Evolutionary conservation across 257 asterid species (phyloP).

Genomic region (Forsythia suspensa): DNA sequence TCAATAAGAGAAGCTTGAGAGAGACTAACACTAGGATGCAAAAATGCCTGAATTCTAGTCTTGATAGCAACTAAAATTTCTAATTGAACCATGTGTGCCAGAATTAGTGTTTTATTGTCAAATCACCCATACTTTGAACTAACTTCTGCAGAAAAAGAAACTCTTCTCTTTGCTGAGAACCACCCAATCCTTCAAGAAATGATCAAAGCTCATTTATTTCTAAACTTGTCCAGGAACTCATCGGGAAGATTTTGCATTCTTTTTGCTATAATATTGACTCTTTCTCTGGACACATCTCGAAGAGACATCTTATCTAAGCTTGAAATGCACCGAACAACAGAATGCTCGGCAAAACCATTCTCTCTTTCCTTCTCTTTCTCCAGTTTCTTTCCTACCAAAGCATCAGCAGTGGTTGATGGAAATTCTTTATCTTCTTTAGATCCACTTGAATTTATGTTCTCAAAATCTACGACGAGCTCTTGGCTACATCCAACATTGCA

Average conservation of each 20-base stretch:
- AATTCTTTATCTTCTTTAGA: no score
- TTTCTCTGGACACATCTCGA: constrained; percentile 75
- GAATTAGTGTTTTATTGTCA: constrained; percentile 59
- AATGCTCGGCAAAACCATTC: constrained; percentile 70
- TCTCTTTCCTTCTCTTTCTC: constrained; percentile 77
- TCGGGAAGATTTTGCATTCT: constrained; percentile 86
- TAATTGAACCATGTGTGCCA: constrained; percentile 80
- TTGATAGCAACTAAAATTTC: constrained; percentile 84
- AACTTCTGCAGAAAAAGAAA: constrained; percentile 79
- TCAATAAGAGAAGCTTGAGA: constrained; percentile 92
- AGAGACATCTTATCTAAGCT: constrained; percentile 74
- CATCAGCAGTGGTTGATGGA: constrained; percentile 74
- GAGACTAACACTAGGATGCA: constrained; percentile 90
- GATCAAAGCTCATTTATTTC: constrained; percentile 78
- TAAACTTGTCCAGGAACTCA: constrained; percentile 74
- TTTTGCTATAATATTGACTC: constrained; percentile 72
- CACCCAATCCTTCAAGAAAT: constrained; percentile 87
- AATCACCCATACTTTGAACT: constrained; percentile 76
- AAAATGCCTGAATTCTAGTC: constrained; percentile 92
- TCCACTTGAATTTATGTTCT: no score
- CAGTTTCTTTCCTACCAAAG: constrained; percentile 50
- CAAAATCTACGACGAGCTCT: no score
- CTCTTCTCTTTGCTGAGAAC: constrained; percentile 86
- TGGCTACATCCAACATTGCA: no score
- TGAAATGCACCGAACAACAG: constrained; percentile 63